A percentile compares a stretch with the other conserved stretches of the same genome.
Evolutionary conservation across 345 rosid species (phyloP).

Genomic region (Combretum micranthum): DNA sequence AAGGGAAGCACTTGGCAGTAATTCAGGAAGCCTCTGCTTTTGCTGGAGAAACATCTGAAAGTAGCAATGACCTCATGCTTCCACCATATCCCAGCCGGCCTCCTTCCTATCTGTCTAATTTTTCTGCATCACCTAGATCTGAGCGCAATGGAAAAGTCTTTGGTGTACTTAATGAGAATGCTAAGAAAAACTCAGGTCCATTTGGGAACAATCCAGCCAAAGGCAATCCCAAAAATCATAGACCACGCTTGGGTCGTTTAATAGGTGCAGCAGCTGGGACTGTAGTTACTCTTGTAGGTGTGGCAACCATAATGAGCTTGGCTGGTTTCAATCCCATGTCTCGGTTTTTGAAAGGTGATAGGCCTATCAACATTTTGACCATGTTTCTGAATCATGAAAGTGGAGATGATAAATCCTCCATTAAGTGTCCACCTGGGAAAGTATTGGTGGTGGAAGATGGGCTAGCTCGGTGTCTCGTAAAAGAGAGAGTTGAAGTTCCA

Average conservation of each 20-base stretch:
- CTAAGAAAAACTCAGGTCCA: conserved; percentile 17
- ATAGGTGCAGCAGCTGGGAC: conserved; percentile 54
- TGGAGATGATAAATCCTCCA: conserved; percentile 21
- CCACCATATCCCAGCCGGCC: conserved; percentile 76
- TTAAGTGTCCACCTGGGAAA: conserved; percentile 75
- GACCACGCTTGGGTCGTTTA: conserved; percentile 34
- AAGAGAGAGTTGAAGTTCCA: conserved; percentile 84
- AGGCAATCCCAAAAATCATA: conserved; percentile 15
- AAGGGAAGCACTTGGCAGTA: conserved; percentile 62
- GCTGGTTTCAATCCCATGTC: conserved; percentile 40
- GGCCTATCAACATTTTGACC: conserved; percentile 23
- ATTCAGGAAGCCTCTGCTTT: conserved; percentile 64
- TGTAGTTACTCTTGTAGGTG: conserved; percentile 49
- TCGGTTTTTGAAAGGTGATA: conserved; percentile 16
- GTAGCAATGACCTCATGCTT: conserved; percentile 56
- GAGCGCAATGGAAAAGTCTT: conserved; percentile 32
- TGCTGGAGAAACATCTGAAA: conserved; percentile 68
- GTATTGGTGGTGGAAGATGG: conserved; percentile 55
- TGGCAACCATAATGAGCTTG: conserved; percentile 41
- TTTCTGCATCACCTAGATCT: conserved; percentile 26
- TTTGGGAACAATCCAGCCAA: conserved; percentile 13
- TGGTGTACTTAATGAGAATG: conserved; percentile 20
- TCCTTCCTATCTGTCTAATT: conserved; percentile 29
- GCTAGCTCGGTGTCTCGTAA: conserved; percentile 74
- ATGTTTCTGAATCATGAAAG: conserved; percentile 27